Conservation (phyloP, 1,139 yeast genomes). For the Suhomyces atakaporum region DNA sequence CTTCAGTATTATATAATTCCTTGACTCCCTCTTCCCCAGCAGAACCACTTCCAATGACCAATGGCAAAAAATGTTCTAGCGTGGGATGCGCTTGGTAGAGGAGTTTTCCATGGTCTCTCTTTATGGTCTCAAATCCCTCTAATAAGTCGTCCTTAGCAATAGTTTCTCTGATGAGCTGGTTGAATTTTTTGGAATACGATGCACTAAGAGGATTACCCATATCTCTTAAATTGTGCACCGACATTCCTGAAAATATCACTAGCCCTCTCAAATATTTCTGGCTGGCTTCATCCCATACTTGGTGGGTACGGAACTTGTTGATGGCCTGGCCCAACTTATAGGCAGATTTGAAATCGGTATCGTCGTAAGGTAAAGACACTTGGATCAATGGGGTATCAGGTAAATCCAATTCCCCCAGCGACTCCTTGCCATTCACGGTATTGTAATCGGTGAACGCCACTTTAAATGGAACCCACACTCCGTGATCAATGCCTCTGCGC, state of each 20-base stretch:
- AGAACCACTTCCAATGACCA: constrained; percentile 68
- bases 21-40: constrained; percentile 37
- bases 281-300: constrained; percentile 33
- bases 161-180: constrained; percentile 31
- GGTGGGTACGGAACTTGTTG: constrained; percentile 49
- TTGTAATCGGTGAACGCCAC: constrained; percentile 60
- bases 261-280: constrained; percentile 41
- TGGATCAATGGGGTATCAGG: constrained; percentile 55
- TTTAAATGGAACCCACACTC: constrained; percentile 78
- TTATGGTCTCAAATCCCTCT: constrained; percentile 33
- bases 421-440: constrained; percentile 19
- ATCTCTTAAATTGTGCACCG: constrained; percentile 74
- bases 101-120: constrained; percentile 32
- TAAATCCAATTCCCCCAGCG: constrained; percentile 42
- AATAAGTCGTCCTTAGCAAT: constrained; percentile 31
- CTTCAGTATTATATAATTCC: constrained; percentile 48
- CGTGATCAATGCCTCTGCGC: constrained; percentile 74
- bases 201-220: constrained; percentile 51
- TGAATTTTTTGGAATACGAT: constrained; percentile 51
- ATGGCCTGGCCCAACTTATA: constrained; percentile 59
- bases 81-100: constrained; percentile 68
- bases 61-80: constrained; percentile 70
- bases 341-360: constrained; percentile 49
- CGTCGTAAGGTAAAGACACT: constrained; percentile 58
- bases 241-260: constrained; percentile 71